Conservation (phyloP, 2,329 filamentous ascomycete genomes). For the Fusarium coicis region DNA sequence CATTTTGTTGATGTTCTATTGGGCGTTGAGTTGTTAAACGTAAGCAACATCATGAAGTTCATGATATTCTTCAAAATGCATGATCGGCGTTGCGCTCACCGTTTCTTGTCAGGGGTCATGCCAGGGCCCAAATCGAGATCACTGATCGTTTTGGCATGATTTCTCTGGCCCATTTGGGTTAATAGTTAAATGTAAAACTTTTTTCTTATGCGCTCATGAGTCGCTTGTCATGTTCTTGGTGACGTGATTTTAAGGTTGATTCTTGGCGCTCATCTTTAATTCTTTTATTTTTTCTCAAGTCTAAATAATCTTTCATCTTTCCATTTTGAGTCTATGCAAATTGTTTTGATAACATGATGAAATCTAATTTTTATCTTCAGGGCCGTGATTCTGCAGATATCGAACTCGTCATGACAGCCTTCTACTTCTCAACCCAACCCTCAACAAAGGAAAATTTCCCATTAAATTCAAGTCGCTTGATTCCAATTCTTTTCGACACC, state of each 20-base stretch:
- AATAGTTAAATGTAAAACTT: background rate
- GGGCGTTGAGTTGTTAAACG: constrained; percentile 22
- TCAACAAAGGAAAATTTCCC: background rate
- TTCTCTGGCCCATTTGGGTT: background rate
- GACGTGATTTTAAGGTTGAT: background rate
- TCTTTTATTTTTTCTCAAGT: background rate
- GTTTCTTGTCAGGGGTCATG: constrained; percentile 18
- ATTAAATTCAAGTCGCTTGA: fast-evolving
- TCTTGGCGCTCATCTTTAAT: background rate
- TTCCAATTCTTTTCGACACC: fast-evolving
- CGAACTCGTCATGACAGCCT: background rate
- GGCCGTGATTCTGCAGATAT: background rate
- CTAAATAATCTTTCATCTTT: fast-evolving
- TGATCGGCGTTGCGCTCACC: constrained; percentile 28
- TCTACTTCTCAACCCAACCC: background rate
- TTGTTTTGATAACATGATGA: fast-evolving
- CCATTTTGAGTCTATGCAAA: fast-evolving
- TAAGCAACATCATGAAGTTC: constrained; percentile 32
- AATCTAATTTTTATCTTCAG: background rate
- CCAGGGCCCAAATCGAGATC: background rate
- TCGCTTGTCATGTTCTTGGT: background rate
- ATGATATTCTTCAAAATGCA: constrained; percentile 38
- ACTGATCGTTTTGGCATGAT: background rate
- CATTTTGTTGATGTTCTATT: constrained; percentile 21
- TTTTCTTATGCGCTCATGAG: background rate